These are phyloP conservation scores for Cryphonectria parasitica DNA, from an alignment of 2,329 filamentous ascomycete genomes.

Conservation along the genomic window DNA sequence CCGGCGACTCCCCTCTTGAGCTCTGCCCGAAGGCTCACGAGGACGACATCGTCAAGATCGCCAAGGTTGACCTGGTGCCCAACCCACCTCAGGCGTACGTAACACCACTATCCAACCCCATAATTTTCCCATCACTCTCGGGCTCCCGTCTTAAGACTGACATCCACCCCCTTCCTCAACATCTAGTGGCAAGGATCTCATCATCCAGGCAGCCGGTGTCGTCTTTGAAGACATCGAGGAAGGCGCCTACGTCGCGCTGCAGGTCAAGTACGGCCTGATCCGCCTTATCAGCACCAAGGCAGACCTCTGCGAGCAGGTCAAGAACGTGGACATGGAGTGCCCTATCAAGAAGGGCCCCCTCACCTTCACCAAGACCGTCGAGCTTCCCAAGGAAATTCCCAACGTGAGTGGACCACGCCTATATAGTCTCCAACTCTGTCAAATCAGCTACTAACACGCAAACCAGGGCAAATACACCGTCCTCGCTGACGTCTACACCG, in stretches of 20 bases:
- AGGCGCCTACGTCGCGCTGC: slow-evolving; percentile 79
- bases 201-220: slow-evolving; percentile 78
- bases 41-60: slow-evolving; percentile 73
- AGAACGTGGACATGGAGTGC: slow-evolving; percentile 86
- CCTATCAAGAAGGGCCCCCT: slow-evolving; percentile 81
- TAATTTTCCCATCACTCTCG: slow-evolving; percentile 1
- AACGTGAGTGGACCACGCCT: slow-evolving; percentile 61
- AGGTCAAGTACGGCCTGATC: slow-evolving; percentile 94
- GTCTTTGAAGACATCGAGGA: slow-evolving; percentile 73
- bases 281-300: slow-evolving; percentile 79
- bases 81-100: slow-evolving; percentile 88
- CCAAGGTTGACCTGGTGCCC: slow-evolving; percentile 78
- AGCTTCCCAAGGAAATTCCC: slow-evolving; percentile 85
- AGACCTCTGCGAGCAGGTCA: slow-evolving; percentile 87
- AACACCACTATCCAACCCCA: slow-evolving; percentile 4
- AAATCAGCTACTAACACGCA: slow-evolving; percentile 10
- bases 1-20: slow-evolving; percentile 82
- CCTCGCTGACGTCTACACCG: slow-evolving; percentile 79
- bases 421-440: too few relatives aligned
- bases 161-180: not conserved
- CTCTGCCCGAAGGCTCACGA: slow-evolving; percentile 72
- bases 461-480: slow-evolving; percentile 86
- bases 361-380: slow-evolving; percentile 76
- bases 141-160: slow-evolving; percentile 8
- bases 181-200: slow-evolving; percentile 73